phyloP scores from a whole-genome alignment of 2,329 filamentous ascomycete species.

The Emergomyces orientalis region DNA sequence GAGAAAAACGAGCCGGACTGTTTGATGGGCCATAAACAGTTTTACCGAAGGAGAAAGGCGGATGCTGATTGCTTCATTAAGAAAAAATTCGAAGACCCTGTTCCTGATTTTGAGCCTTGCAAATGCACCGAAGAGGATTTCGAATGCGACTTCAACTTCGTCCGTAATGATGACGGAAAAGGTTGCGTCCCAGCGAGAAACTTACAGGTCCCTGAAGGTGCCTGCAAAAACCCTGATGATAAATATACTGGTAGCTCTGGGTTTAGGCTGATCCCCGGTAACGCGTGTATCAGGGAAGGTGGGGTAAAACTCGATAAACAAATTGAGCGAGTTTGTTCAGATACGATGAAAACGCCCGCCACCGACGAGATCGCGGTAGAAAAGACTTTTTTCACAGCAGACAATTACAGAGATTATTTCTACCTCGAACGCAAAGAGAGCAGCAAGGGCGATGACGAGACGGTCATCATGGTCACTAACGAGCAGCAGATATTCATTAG shows the following conservation, averaged over 20 bases:
- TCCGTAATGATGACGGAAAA: conserved; percentile 54
- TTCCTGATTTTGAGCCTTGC: conserved; percentile 62
- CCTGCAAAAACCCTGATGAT: conserved; percentile 62
- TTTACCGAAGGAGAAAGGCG: conserved; percentile 74
- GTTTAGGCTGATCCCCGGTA: conserved; percentile 82
- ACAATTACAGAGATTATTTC: conserved; percentile 47
- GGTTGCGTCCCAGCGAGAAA: conserved; percentile 59
- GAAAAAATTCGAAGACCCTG: conserved; percentile 71
- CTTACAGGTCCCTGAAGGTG: conserved; percentile 58
- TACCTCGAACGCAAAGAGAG: conserved; percentile 72
- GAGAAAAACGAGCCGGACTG: conserved; percentile 73
- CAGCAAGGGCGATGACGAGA: conserved; percentile 61
- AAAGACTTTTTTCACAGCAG: conserved; percentile 54
- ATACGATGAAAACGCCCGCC: conserved; percentile 46
- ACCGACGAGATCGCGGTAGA: conserved; percentile 57
- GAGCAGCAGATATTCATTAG: conserved; percentile 60
- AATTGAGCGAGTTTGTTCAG: conserved; percentile 68
- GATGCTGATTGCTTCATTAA: conserved; percentile 75
- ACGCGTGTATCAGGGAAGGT: conserved; percentile 55
- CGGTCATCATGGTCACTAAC: conserved; percentile 52
- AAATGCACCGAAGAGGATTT: conserved; percentile 78
- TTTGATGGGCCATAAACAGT: conserved; percentile 93
- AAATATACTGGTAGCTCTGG: conserved; percentile 80
- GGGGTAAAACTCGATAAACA: conserved; percentile 59
- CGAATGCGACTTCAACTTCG: conserved; percentile 93